Evolutionary conservation across 2,329 filamentous ascomycete species (phyloP), one percentile per base, ranked within the genome.

Genomic region (Sporothrix euskadiensis): DNA sequence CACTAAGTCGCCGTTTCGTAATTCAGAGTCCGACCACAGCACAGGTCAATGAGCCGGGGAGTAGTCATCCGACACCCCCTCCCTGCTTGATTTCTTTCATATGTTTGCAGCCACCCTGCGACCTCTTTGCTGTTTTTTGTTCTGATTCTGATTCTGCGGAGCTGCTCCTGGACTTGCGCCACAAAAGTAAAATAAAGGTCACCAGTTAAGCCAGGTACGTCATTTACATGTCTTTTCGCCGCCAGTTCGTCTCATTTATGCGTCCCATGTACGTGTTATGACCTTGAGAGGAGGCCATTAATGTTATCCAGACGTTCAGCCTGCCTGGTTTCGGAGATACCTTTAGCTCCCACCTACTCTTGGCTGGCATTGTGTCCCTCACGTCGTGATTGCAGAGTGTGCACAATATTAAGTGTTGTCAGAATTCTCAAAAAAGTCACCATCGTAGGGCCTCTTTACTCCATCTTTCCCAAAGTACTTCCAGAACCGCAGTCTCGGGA

Each of bases 31-130:
- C 39, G 59, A 63, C 32, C 32, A 22, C 16, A 59, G 8, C n/a
- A 56, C 52, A 10, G 4, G 6, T 12, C 35, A 3, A 22, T 19
- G 9, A 12, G 16, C 32, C 59, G 19, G 59, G 59, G 16, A 63
- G 59, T 63, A 35, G n/a, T 63, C 59, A 63, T 63, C 59, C 59
- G 59, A 63, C 32, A 44, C 59, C 19, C 59, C 41, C 41, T 66
- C 22, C 5, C 32, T 47, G 7, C 16, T 35, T 59, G 30, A 35
- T 35, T 59, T 32, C 32, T 8, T 59, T 56, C 16, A 47, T 16
- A 47, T 47, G 44, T 12, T 19, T 16, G 44, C 5, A 19, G n/a
- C n/a, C n/a, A n/a, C n/a, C n/a, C n/a, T 14, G 9, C 44, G 2
- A n/a, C n/a, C 26, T 26, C 9, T 30, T 56, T 56, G 5, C n/a